Conservation (phyloP, 495 filamentous ascomycete species). For the Tuber magnatum region DNA sequence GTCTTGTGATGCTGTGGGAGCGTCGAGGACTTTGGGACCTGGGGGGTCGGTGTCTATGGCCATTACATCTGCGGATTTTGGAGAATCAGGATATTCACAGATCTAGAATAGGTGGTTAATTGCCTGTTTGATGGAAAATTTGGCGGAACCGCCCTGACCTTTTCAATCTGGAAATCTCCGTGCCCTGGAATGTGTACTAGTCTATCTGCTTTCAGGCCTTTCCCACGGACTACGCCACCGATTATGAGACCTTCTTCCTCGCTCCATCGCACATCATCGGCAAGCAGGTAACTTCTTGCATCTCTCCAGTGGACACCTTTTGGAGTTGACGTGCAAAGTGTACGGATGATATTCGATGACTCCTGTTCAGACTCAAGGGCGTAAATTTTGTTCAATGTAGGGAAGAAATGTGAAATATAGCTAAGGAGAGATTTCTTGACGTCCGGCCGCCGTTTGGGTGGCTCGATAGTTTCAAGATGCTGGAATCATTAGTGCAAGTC, state of each 20-base stretch:
- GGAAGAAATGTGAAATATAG: slow-evolving; percentile 89
- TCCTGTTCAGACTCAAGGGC: slow-evolving; percentile 80
- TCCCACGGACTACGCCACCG: slow-evolving; percentile 82
- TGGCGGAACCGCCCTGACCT: slow-evolving; percentile 59
- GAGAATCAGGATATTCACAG: slow-evolving; percentile 41
- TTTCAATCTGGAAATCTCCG: slow-evolving; percentile 90
- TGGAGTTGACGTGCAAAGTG: slow-evolving; percentile 78
- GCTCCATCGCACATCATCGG: slow-evolving; percentile 70
- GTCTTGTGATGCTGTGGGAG: slow-evolving; percentile 69
- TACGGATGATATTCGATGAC: slow-evolving; percentile 78
- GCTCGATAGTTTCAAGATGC: slow-evolving; percentile 65
- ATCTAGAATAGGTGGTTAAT: slow-evolving; percentile 17
- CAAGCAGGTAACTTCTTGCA: slow-evolving; percentile 85
- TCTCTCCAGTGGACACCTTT: slow-evolving; percentile 93
- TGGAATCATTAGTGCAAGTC: slow-evolving; percentile 2
- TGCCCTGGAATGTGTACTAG: slow-evolving; percentile 87
- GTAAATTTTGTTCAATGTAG: slow-evolving; percentile 76
- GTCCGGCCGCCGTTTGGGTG: slow-evolving; percentile 66
- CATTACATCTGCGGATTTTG: slow-evolving; percentile 60
- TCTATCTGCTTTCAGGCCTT: slow-evolving; percentile 77
- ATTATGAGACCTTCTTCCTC: slow-evolving; percentile 55
- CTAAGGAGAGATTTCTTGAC: slow-evolving; percentile 73
- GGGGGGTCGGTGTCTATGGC: slow-evolving; percentile 49
- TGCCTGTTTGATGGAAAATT: slow-evolving; percentile 47
- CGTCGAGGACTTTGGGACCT: slow-evolving; percentile 52